Percentiles rank a stretch among this genome's conserved stretches.
Evolutionary conservation across 306 rosid genomes (phyloP).

Genomic region (Prunus davidiana): DNA sequence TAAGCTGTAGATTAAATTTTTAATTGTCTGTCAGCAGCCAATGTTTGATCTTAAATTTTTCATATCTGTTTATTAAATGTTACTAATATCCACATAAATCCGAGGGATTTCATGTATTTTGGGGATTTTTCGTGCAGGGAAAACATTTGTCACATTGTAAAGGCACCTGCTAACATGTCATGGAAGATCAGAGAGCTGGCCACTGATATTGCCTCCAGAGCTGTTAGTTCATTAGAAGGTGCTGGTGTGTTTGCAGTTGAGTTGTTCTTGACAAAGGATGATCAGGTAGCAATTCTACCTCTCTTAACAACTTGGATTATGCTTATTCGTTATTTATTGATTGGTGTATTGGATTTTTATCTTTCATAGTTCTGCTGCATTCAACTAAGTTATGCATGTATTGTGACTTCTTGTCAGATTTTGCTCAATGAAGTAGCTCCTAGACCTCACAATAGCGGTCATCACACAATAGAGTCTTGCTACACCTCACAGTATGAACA

Average conservation of each 20-base stretch:
- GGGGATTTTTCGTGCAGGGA: conserved; percentile 51
- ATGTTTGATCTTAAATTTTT: neutral
- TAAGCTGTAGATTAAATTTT: conserved; percentile 34
- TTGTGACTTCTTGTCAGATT: conserved; percentile 47
- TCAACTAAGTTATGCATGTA: conserved; percentile 10
- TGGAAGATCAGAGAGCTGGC: conserved; percentile 68
- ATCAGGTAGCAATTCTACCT: conserved; percentile 51
- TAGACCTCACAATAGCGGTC: conserved; percentile 98
- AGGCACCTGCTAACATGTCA: conserved; percentile 73
- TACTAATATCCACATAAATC: conserved; percentile 6
- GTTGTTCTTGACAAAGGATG: conserved; percentile 72
- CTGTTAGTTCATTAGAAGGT: conserved; percentile 83
- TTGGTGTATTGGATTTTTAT: neutral
- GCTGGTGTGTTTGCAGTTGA: conserved; percentile 98
- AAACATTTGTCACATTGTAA: conserved; percentile 85
- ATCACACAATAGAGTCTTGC: conserved; percentile 89
- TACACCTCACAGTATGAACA: conserved; percentile 89
- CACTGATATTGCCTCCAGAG: conserved; percentile 70
- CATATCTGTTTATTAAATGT: neutral
- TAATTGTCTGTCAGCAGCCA: neutral
- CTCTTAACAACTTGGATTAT: conserved; percentile 10
- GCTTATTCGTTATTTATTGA: neutral
- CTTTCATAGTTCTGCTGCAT: neutral
- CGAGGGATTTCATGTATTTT: conserved; percentile 19
- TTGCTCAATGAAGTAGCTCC: conserved; percentile 93